Evolutionary conservation across 1,284 basidiomycete species (phyloP).

Genomic region (Microbotryum scabiosae): DNA sequence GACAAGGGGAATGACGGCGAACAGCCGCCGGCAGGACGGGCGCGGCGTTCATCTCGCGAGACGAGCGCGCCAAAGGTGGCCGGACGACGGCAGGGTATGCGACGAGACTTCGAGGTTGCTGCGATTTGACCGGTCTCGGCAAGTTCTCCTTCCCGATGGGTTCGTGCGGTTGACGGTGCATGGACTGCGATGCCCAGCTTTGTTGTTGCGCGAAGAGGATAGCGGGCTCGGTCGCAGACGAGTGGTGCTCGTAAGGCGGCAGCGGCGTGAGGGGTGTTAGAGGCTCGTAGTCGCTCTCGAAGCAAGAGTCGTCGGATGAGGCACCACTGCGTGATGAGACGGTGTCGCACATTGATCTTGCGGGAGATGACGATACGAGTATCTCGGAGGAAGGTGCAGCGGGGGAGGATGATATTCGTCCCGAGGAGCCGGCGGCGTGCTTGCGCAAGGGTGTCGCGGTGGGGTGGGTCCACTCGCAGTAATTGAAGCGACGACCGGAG

Average conservation of each 20-base stretch:
- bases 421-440: slow-evolving; percentile 5
- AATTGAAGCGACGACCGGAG: slow-evolving; percentile 43
- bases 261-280: slow-evolving; percentile 28
- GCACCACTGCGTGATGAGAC: slow-evolving; percentile 14
- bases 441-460: slow-evolving; percentile 27
- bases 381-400: slow-evolving; percentile 13
- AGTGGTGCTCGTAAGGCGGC: slow-evolving; percentile 3
- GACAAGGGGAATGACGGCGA: too few relatives aligned
- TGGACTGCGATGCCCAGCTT: neutral
- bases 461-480: slow-evolving; percentile 27
- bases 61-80: slow-evolving; percentile 20
- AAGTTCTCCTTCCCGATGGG: slow-evolving; percentile 14
- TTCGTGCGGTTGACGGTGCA: neutral
- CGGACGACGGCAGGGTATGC: neutral
- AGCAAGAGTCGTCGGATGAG: slow-evolving; percentile 14
- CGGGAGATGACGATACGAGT: slow-evolving; percentile 8
- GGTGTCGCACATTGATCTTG: slow-evolving; percentile 11
- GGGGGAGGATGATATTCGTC: slow-evolving; percentile 10
- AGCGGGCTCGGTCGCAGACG: slow-evolving; percentile 14
- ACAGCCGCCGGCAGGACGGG: too few relatives aligned
- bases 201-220: neutral
- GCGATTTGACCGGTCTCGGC: slow-evolving; percentile 1
- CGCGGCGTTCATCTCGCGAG: slow-evolving; percentile 22
- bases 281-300: slow-evolving; percentile 22
- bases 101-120: slow-evolving; percentile 4